These are phyloP conservation scores for Castanea mollissima DNA, from an alignment of 306 rosid genomes.

Conservation along the genomic window DNA sequence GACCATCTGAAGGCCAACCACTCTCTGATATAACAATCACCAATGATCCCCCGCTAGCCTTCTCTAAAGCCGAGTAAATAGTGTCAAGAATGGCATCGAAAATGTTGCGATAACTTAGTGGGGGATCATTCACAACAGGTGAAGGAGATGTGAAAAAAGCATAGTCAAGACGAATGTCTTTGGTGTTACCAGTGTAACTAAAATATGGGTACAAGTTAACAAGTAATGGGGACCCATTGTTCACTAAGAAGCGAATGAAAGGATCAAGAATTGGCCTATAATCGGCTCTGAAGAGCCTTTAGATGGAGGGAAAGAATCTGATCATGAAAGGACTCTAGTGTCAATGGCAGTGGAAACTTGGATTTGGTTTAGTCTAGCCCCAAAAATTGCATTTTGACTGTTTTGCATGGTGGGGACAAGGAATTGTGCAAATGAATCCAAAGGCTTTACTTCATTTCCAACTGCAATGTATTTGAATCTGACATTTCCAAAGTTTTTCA, in stretches of 20 bases:
- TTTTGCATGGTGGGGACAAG: constrained; percentile 44
- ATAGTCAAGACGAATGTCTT: constrained; percentile 20
- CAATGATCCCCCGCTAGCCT: constrained; percentile 25
- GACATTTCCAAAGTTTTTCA: constrained; percentile 27
- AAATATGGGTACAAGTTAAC: constrained; percentile 43
- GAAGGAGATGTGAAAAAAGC: constrained; percentile 31
- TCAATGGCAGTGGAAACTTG: constrained; percentile 42
- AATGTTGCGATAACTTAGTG: constrained; percentile 29
- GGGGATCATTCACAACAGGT: constrained; percentile 28
- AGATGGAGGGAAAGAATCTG: constrained; percentile 44
- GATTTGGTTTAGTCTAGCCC: constrained; percentile 19
- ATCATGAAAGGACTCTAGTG: constrained; percentile 9
- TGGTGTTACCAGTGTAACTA: constrained; percentile 5
- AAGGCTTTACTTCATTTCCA: constrained; percentile 45
- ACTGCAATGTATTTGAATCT: constrained; percentile 47
- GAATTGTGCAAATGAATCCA: constrained; percentile 1
- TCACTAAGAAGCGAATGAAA: constrained; percentile 22
- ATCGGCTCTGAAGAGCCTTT: constrained; percentile 22
- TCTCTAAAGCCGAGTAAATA: constrained; percentile 40
- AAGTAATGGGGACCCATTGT: constrained; percentile 30
- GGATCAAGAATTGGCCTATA: constrained; percentile 15
- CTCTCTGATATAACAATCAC: constrained; percentile 41
- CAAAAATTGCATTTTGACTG: constrained; percentile 32
- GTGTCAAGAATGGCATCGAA: constrained; percentile 44
- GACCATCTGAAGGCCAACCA: constrained; percentile 57